phyloP scores from a whole-genome alignment of 164 flowering plant species.

The grape (Vitis vinifera) region ASM3070453v1 NC_081820.1:16903001-16903500 shows the following conservation, averaged over 20 bases:
- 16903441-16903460: conserved; percentile 57
- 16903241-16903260: conserved; percentile 84
- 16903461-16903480: conserved; percentile 58
- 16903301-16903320: conserved; percentile 69
- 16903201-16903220: conserved; percentile 75
- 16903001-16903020: background rate
- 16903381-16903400: conserved; percentile 67
- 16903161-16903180: conserved; percentile 32
- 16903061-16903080: too few species aligned
- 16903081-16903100: background rate
- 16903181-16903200: conserved; percentile 64
- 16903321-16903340: conserved; percentile 50
- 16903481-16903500: conserved; percentile 56
- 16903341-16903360: conserved; percentile 80
- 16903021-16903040: too few species aligned
- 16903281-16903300: conserved; percentile 67
- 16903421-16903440: conserved; percentile 62
- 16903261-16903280: conserved; percentile 65
- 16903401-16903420: conserved; percentile 38
- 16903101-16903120: background rate
- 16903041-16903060: background rate
- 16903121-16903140: too few species aligned
- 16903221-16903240: conserved; percentile 62
- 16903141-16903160: background rate
- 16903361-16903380: conserved; percentile 58